Evolutionary conservation across 495 filamentous ascomycete species (phyloP).

Genomic region (Penicillium alfredii): DNA sequence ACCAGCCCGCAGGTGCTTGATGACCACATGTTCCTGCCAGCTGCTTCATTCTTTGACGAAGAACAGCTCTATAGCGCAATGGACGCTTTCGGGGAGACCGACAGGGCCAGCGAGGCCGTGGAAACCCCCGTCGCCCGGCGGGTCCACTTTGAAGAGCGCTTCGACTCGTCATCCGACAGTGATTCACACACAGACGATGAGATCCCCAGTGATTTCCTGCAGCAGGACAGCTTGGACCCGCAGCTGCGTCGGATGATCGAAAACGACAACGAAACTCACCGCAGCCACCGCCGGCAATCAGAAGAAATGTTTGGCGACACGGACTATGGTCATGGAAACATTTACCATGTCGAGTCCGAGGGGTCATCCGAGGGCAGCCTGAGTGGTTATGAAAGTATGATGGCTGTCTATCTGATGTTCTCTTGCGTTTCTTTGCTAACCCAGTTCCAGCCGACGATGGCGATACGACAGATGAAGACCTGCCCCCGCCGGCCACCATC

Average conservation of each 20-base stretch:
- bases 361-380: conserved; percentile 51
- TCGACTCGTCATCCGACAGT: conserved; percentile 47
- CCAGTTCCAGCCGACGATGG: conserved; percentile 61
- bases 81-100: conserved; percentile 40
- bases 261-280: conserved; percentile 44
- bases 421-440: conserved; percentile 46
- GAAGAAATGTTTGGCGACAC: conserved; percentile 42
- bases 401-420: conserved; percentile 12
- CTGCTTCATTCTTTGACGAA: conserved; percentile 48
- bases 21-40: conserved; percentile 41
- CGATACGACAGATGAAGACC: conserved; percentile 80
- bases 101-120: conserved; percentile 39
- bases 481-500: conserved; percentile 51
- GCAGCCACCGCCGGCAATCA: conserved; percentile 39
- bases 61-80: conserved; percentile 45
- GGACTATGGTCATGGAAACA: conserved; percentile 42
- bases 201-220: conserved; percentile 66
- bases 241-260: conserved; percentile 65
- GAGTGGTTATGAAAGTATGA: conserved; percentile 75
- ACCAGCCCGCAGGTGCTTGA: conserved; percentile 50
- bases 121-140: conserved; percentile 41
- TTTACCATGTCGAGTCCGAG: conserved; percentile 48
- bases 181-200: conserved; percentile 51
- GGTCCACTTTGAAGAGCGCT: conserved; percentile 45
- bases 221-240: conserved; percentile 64